Evolutionary conservation across 106 monocot species (phyloP), one percentile per base, ranked within the genome.

Genomic region (Dendrobium nobile): DNA sequence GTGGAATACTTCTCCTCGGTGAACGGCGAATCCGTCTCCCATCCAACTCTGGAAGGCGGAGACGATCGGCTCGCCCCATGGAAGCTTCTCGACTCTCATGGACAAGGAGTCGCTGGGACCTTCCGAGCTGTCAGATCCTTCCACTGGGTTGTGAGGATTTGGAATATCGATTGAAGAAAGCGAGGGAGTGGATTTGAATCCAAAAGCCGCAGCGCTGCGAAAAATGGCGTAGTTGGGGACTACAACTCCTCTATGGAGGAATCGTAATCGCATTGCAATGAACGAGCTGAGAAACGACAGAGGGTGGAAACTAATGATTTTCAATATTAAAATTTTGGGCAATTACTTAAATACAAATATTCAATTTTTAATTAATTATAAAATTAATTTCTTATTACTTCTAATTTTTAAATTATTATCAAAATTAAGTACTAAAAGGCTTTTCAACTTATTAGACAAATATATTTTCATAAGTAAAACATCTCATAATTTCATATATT

Each of bases 41-140:
- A 99, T 95, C 99, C 99, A 99, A 31, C 91, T 83, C 90, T 87
- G 95, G 76, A 99, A 87, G 40, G 87, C 93, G 16, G 85, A 82
- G 61, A 77, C 70, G 7, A 91, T 85, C 31, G 93, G 77, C 28
- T 85, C 89, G 16, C 87, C 84, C 19, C 77, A 81, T 47, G 18
- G 73, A 45, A 96, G 86, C 77, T 75, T 86, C 86, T 95, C 99
- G 75, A 99, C 84, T 83, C 92, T 82, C 80, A 28, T 75, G 5
- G 93, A 89, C 45, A 99, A 80, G 10, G 90, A 77, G 13, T 88
- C 86, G 33, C 41, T 28, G 75, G 73, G 65, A 8, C 28, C 55
- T 45, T 48, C 74, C 56, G 33, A 4, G 28, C 28, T 7, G 28
- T 48, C 31, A 43, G 41, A 48, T 77, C 18, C 77, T 31, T 51